Conservation (phyloP, 2,329 filamentous ascomycete species). For the Diplodia sapinea region DNA sequence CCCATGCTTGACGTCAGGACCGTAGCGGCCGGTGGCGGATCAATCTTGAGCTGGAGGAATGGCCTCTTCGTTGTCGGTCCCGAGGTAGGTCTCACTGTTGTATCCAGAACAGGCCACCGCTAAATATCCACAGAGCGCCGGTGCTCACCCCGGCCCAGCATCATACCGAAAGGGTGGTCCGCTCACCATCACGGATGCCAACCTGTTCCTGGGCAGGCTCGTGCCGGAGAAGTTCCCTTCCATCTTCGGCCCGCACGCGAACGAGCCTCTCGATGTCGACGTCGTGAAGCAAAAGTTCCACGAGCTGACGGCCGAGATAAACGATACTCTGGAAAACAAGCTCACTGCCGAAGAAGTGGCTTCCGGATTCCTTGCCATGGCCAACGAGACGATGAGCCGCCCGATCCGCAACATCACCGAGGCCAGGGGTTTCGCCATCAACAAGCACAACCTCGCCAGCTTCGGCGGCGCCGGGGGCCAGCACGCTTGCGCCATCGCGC, state of each 20-base stretch:
- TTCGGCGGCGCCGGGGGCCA: constrained; percentile 47
- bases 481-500: constrained; percentile 53
- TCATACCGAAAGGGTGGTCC: constrained; percentile 46
- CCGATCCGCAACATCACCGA: constrained; percentile 41
- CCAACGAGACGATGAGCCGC: constrained; percentile 42
- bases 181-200: constrained; percentile 45
- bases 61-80: constrained; percentile 90
- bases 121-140: constrained; percentile 35
- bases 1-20: constrained; percentile 45
- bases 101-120: neutral
- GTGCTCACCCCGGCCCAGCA: constrained; percentile 46
- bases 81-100: constrained; percentile 52
- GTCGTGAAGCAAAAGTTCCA: constrained; percentile 50
- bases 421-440: constrained; percentile 38
- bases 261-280: constrained; percentile 50
- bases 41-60: constrained; percentile 83
- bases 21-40: constrained; percentile 67
- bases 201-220: constrained; percentile 43
- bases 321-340: constrained; percentile 43
- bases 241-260: constrained; percentile 43
- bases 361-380: constrained; percentile 38
- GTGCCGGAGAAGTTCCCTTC: constrained; percentile 42
- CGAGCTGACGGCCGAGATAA: constrained; percentile 53
- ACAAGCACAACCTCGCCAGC: constrained; percentile 38
- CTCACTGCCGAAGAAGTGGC: constrained; percentile 41